A percentile compares a stretch with the other conserved stretches of the same genome.
phyloP scores from a whole-genome alignment of 345 rosid species.

The Populus alba region DNA sequence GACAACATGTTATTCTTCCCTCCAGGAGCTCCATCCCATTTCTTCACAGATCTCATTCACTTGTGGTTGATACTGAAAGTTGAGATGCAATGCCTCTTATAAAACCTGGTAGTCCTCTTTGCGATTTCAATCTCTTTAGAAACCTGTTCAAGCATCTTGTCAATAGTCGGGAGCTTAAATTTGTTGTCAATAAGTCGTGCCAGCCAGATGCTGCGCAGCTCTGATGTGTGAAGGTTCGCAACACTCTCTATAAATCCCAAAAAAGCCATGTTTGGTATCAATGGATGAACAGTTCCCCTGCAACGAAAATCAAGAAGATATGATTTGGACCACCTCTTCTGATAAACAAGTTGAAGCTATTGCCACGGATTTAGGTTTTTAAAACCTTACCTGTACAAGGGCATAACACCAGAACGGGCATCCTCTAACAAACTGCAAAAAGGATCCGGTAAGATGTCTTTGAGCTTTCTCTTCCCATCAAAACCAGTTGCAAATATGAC shows the following conservation, averaged over 20 bases:
- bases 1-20: slow-evolving; percentile 61
- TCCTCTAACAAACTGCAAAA: slow-evolving; percentile 54
- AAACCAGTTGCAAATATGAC: slow-evolving; percentile 82
- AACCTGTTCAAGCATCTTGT: slow-evolving; percentile 59
- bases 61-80: slow-evolving; percentile 85
- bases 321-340: neutral
- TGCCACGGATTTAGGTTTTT: no score
- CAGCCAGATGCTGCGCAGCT: slow-evolving; percentile 75
- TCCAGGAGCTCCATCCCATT: slow-evolving; percentile 70
- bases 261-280: slow-evolving; percentile 81
- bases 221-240: slow-evolving; percentile 74
- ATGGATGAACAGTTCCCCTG: slow-evolving; percentile 81
- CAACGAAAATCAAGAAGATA: neutral
- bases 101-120: slow-evolving; percentile 66
- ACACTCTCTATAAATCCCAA: slow-evolving; percentile 74
- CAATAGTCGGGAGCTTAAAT: slow-evolving; percentile 65
- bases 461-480: slow-evolving; percentile 78
- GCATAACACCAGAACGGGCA: slow-evolving; percentile 55
- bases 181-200: slow-evolving; percentile 47
- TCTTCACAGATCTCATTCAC: slow-evolving; percentile 78
- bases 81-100: slow-evolving; percentile 80
- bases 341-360: neutral
- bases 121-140: slow-evolving; percentile 53
- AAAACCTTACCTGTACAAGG: slow-evolving; percentile 59
- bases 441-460: slow-evolving; percentile 71